These are phyloP conservation scores for Leucoagaricus sp. DNA, from an alignment of 1,284 basidiomycete species.

Conservation along the genomic window DNA sequence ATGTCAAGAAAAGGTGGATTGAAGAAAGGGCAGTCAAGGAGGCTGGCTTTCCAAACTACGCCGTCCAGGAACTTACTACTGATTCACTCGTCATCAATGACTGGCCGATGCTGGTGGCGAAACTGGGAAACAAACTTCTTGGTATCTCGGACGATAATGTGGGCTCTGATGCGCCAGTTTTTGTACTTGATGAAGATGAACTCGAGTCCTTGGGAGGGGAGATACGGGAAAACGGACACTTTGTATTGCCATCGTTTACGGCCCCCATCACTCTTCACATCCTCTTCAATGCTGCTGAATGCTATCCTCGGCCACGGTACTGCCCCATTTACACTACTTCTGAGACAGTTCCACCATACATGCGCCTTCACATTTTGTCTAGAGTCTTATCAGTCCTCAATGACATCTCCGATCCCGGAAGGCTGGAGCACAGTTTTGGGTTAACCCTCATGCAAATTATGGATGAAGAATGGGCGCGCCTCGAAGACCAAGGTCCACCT, in stretches of 20 bases:
- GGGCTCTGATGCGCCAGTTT: slow-evolving; percentile 23
- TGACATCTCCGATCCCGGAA: slow-evolving; percentile 52
- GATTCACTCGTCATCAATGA: slow-evolving; percentile 41
- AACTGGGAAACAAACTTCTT: slow-evolving; percentile 51
- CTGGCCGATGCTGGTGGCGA: slow-evolving; percentile 52
- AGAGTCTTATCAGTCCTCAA: slow-evolving; percentile 58
- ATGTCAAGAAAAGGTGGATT: slow-evolving; percentile 79
- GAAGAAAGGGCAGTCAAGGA: slow-evolving; percentile 83
- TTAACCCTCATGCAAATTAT: slow-evolving; percentile 77
- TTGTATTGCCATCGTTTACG: slow-evolving; percentile 64
- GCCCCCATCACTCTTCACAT: slow-evolving; percentile 71
- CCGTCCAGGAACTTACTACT: slow-evolving; percentile 59
- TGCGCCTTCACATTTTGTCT: slow-evolving; percentile 83
- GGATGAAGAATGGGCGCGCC: slow-evolving; percentile 66
- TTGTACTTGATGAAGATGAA: slow-evolving; percentile 55
- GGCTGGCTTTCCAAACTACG: slow-evolving; percentile 80
- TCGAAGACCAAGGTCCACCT: slow-evolving; percentile 74
- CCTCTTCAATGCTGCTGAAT: slow-evolving; percentile 52
- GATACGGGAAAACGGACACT: slow-evolving; percentile 42
- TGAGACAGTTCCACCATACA: slow-evolving; percentile 72
- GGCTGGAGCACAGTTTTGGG: slow-evolving; percentile 72
- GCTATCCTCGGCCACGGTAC: slow-evolving; percentile 55
- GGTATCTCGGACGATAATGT: slow-evolving; percentile 37
- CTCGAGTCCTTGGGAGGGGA: slow-evolving; percentile 69
- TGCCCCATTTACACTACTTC: slow-evolving; percentile 83